phyloP scores from a whole-genome alignment of 148 eudicot species.

The Oxyria digyna region DNA sequence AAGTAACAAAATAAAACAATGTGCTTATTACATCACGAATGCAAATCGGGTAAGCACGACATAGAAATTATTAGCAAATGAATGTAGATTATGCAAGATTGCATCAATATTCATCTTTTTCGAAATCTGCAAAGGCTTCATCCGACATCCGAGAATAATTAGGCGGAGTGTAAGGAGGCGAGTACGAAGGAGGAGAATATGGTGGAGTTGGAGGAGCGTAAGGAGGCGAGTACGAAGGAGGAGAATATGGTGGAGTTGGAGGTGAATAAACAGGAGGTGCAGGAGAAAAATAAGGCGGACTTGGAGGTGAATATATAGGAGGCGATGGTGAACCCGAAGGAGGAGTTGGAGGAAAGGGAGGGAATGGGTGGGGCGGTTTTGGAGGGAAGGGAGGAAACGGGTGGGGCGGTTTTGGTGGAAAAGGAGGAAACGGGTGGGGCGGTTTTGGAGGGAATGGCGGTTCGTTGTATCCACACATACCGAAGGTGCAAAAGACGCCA shows the following conservation, averaged over 20 bases:
- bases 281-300: not conserved
- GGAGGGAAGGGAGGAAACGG: conserved; percentile 19
- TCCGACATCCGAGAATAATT: not conserved
- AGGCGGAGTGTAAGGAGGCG: not conserved
- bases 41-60: not conserved
- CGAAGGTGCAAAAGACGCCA: conserved; percentile 34
- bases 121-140: not conserved
- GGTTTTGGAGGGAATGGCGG: conserved; percentile 19
- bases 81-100: not conserved
- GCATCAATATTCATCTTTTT: not conserved
- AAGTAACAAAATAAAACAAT: not conserved
- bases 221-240: not conserved
- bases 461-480: conserved; percentile 71
- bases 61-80: not conserved
- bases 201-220: too few relatives aligned
- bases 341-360: not conserved
- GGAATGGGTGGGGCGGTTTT: not conserved
- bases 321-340: not conserved
- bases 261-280: not conserved
- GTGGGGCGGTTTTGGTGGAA: not conserved
- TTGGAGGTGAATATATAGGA: not conserved
- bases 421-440: conserved; percentile 15
- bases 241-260: too few relatives aligned
- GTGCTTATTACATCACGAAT: not conserved
- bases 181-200: not conserved